Conservation (phyloP, 495 filamentous ascomycete genomes). For the Parathielavia hyrcaniae region DNA sequence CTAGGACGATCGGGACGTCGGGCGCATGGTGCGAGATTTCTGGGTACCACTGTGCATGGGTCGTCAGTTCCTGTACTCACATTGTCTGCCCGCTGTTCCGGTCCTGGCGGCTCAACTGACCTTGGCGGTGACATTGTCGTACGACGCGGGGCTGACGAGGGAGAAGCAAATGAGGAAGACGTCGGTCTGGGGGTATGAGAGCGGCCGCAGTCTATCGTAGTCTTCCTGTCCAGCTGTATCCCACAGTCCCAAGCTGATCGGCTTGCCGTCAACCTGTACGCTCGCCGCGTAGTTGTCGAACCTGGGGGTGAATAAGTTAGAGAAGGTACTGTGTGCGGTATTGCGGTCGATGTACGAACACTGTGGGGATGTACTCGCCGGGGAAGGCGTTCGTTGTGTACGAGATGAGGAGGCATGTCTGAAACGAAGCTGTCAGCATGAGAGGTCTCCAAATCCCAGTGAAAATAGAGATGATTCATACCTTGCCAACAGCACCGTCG, state of each 20-base stretch:
- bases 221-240: constrained; percentile 99
- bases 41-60: constrained; percentile 69
- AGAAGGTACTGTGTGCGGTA: constrained; percentile 54
- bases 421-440: constrained; percentile 14
- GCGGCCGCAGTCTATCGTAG: constrained; percentile 90
- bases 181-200: constrained; percentile 96
- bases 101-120: constrained; percentile 38
- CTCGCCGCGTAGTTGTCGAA: constrained; percentile 99
- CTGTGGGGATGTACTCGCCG: constrained; percentile 97
- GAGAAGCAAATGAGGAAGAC: constrained; percentile 99
- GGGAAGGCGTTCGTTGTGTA: constrained; percentile 99
- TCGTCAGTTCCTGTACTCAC: constrained; percentile 16
- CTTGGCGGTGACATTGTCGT: constrained; percentile 97
- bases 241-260: constrained; percentile 94
- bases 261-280: constrained; percentile 97
- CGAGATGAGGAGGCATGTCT: constrained; percentile 99
- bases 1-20: constrained; percentile 90
- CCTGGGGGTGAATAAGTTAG: constrained; percentile 47
- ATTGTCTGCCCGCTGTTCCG: neutral
- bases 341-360: constrained; percentile 55
- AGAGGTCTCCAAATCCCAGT: neutral
- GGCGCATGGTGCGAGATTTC: constrained; percentile 97
- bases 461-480: constrained; percentile 36
- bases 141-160: constrained; percentile 93
- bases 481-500: constrained; percentile 98